phyloP scores from a whole-genome alignment of 768 basidiomycete genomes.

The Leccinum boreale region DNA sequence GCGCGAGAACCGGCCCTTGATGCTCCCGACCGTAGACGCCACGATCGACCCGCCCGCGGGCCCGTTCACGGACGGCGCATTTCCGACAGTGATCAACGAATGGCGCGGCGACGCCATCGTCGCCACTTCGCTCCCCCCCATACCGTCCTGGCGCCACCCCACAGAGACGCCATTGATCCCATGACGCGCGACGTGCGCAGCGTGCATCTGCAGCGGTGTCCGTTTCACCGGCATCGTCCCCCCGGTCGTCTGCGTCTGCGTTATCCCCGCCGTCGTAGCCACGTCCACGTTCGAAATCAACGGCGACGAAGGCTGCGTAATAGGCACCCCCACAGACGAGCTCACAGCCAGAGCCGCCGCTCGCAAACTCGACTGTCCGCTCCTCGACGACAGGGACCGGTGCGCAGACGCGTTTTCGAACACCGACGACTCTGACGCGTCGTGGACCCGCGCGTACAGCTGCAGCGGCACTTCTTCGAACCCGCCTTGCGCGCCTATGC shows the following conservation, averaged over 20 bases:
- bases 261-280: background rate
- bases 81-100: slow-evolving; percentile 72
- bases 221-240: slow-evolving; percentile 44
- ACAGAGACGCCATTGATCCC: slow-evolving; percentile 82
- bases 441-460: slow-evolving; percentile 41
- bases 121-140: slow-evolving; percentile 38
- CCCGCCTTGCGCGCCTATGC: slow-evolving; percentile 57
- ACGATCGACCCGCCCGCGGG: slow-evolving; percentile 56
- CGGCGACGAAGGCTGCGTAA: slow-evolving; percentile 44
- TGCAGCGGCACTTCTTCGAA: slow-evolving; percentile 46
- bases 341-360: slow-evolving; percentile 47
- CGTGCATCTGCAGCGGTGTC: slow-evolving; percentile 75
- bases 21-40: slow-evolving; percentile 61
- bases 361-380: slow-evolving; percentile 31
- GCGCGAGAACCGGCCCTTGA: slow-evolving; percentile 72
- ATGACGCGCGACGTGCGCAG: slow-evolving; percentile 78
- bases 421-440: slow-evolving; percentile 37
- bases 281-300: slow-evolving; percentile 5
- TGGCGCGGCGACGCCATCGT: slow-evolving; percentile 60
- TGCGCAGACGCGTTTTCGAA: slow-evolving; percentile 48
- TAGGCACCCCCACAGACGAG: slow-evolving; percentile 34
- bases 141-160: slow-evolving; percentile 57
- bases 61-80: slow-evolving; percentile 34
- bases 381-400: slow-evolving; percentile 47
- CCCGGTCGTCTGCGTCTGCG: too few species aligned